Base-by-base conservation (phyloP, 768 basidiomycete genomes). In the Hygrophorus pudorinus region DNA sequence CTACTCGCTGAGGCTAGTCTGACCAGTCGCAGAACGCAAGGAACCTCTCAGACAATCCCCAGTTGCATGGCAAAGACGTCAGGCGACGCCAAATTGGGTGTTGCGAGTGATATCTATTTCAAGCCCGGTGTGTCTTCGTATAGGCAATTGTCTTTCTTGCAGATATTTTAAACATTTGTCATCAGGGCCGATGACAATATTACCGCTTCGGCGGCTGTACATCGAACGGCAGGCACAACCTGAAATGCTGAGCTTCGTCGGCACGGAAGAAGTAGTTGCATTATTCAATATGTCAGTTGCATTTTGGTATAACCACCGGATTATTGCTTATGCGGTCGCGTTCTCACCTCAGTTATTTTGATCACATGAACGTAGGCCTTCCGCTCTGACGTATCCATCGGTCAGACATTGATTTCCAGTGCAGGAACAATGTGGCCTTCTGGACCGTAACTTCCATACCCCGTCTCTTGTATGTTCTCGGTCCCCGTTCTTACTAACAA, bases 401-500 rank as follows among this genome's bases (percentile, higher is more conserved):
- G 29, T 45, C 31, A 40, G 45, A 47, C 47, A 45, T 38, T 27
- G 20, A 45, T 12, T 28, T 20, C 32, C 10, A 33, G 20, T 35
- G 49, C 52, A 90, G 85, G 76, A 77, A 64, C 88, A 90, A 51
- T 79, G 80, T 45, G 81, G 82, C 44, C 65, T 97, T 38, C 65
- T 99, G 39, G 89, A 94, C 53, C 74, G 76, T 33, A 77, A 85
- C 39, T 92, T 94, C 62, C 96, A 98, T 61, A 96, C 94, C 0
- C 92, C 94, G 1, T 79, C 89, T 2, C 75, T 96, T 30, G 88
- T 97, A 12, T 93, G 93, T 56, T 90, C 88, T 20, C 80, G 96
- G 17, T 92, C 88, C 30, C 94, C 94, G 0, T 97, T 99, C 65
- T 65, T 99, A 38, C 73, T 98, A 44, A 98, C 96, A 13, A 90